phyloP scores from a whole-genome alignment of 2,329 filamentous ascomycete genomes.

The Colletotrichum sp. region DNA sequence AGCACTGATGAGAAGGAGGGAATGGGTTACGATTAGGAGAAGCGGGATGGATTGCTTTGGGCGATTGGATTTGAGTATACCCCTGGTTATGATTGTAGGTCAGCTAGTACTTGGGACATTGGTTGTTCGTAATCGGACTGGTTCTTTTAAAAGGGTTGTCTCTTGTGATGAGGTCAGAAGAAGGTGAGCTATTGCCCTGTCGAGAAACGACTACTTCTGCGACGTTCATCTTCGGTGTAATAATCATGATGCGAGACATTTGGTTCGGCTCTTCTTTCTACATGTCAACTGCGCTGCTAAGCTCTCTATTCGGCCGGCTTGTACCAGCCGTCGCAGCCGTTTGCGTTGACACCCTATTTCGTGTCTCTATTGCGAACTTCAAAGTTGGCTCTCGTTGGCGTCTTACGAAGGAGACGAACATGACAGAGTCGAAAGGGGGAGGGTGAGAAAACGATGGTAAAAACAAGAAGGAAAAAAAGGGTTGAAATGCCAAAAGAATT shows the following conservation, averaged over 20 bases:
- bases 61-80: background rate
- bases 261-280: background rate
- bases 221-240: background rate
- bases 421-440: background rate
- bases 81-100: background rate
- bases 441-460: background rate
- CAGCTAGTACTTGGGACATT: background rate
- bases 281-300: background rate
- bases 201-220: background rate
- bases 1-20: slow-evolving; percentile 14
- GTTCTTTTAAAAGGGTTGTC: background rate
- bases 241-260: background rate
- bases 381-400: background rate
- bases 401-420: background rate
- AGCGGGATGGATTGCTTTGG: background rate
- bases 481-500: background rate
- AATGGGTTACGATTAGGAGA: background rate
- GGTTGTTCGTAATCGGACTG: background rate
- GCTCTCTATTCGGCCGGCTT: background rate
- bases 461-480: background rate
- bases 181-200: background rate
- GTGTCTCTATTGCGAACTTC: background rate
- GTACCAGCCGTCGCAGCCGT: background rate
- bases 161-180: background rate
- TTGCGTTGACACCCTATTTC: background rate